Evolutionary conservation across 768 basidiomycete genomes (phyloP), one percentile per base, ranked within the genome.

Genomic region (Candolleomyces aberdarensis): DNA sequence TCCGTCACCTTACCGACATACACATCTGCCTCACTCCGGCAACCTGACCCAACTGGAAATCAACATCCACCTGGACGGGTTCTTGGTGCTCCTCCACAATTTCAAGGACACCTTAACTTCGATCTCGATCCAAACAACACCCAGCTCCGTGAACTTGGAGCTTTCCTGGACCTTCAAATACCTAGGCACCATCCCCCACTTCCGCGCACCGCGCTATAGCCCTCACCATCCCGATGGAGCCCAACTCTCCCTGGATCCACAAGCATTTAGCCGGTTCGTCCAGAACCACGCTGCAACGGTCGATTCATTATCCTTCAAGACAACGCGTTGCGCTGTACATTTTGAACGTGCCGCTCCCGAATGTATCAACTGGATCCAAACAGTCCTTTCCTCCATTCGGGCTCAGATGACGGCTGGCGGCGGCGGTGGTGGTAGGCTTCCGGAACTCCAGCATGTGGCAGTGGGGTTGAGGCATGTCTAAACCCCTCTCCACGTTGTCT

Each of bases 71-170:
- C 71, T 82, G 39, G 76, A 81, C 36, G 76, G 71, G 9, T 76
- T 81, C 32, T 66, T 71, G n/a, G 75, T 81, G 22, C 81, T 83
- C 61, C 60, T 82, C 58, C 75, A 81, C 69, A 78, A 76, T 56
- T 69, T 79, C 51, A 73, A 71, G 60, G 68, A 70, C 19, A 69
- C 75, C n/a, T 70, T 83, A 40, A 66, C 67, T 49, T 74, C 74
- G 1, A 61, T 83, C 2, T 72, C 75, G 0, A 65, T 81, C 36
- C 49, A 67, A 9, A 76, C 79, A 14, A 75, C 75, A 11, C 64
- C 67, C 20, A 62, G 71, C 4, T 81, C 78, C 8, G 70, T 63
- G 48, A 69, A 74, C 51, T 75, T 83, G 46, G 76, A 78, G 64
- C 66, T 83, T 17, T 65, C 69, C 58, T 69, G 66, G 22, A 71